Conservation (phyloP, 2,329 filamentous ascomycete species). For the Akanthomyces dipterigenus region DNA sequence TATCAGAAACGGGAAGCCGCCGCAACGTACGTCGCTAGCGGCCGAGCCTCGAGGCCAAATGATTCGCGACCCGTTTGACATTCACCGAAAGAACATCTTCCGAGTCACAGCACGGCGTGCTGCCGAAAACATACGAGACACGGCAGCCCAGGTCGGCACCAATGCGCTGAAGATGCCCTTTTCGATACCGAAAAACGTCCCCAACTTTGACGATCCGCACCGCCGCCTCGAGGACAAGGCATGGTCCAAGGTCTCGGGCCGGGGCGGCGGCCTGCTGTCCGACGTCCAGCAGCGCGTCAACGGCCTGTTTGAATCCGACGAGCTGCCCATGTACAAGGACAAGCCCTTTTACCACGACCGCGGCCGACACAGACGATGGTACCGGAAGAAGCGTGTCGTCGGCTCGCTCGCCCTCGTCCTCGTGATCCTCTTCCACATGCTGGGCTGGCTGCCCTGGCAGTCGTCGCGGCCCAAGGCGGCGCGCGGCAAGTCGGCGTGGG, state of each 20-base stretch:
- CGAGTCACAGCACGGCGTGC: constrained; percentile 40
- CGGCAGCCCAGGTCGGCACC: constrained; percentile 42
- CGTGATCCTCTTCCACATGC: constrained; percentile 61
- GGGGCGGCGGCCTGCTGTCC: constrained; percentile 34
- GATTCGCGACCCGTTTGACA: constrained; percentile 40
- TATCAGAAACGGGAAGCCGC: constrained; percentile 2
- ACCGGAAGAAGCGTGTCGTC: constrained; percentile 59
- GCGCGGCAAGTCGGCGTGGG: constrained; percentile 40
- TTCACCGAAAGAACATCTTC: constrained; percentile 39
- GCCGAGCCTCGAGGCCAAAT: constrained; percentile 21
- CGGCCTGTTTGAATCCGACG: constrained; percentile 51
- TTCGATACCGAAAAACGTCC: constrained; percentile 61
- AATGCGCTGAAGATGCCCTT: constrained; percentile 56
- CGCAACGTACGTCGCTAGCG: constrained; percentile 2
- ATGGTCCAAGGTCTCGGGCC: constrained; percentile 47
- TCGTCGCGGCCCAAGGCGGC: constrained; percentile 29
- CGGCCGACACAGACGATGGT: constrained; percentile 50
- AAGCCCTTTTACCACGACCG: constrained; percentile 76
- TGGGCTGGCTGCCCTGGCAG: constrained; percentile 50
- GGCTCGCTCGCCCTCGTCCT: constrained; percentile 46
- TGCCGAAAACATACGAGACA: constrained; percentile 37
- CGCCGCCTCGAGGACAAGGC: constrained; percentile 58
- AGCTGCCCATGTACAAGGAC: constrained; percentile 95
- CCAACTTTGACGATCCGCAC: constrained; percentile 59
- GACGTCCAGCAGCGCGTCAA: constrained; percentile 57